A percentile compares a stretch with the other conserved stretches of the same genome.
Evolutionary conservation across 1,284 basidiomycete species (phyloP).

Genomic region (Melampsora americana): DNA sequence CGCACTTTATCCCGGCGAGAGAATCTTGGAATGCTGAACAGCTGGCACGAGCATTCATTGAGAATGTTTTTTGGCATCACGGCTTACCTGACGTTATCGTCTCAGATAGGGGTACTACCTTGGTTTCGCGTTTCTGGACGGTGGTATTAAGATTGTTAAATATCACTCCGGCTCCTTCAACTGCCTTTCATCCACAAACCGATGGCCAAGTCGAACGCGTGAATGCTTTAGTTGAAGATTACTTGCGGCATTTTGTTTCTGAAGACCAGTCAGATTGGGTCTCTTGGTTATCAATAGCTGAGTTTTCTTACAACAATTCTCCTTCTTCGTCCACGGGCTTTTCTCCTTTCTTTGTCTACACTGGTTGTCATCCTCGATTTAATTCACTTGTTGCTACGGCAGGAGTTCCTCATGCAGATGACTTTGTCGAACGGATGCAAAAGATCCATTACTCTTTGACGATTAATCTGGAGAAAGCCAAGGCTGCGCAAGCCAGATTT

Average conservation of each 20-base stretch:
- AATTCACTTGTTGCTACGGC: conserved; percentile 4
- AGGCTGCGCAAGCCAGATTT: neutral
- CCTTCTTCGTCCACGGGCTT: too few species aligned
- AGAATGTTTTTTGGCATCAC: neutral
- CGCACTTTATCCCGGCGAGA: too few species aligned
- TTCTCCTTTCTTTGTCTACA: too few species aligned
- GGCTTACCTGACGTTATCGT: conserved; percentile 10
- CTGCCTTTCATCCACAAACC: too few species aligned
- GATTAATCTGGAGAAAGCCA: neutral
- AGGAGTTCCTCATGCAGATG: conserved; percentile 18
- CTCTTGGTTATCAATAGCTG: too few species aligned
- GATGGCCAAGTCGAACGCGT: too few species aligned
- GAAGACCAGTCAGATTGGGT: conserved; percentile 49
- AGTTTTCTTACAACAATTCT: too few species aligned
- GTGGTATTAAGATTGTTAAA: neutral
- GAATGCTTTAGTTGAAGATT: conserved; percentile 33
- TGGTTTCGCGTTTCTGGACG: conserved; percentile 16
- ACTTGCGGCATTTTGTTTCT: conserved; percentile 45
- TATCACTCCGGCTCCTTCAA: conserved; percentile 21
- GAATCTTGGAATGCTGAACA: neutral
- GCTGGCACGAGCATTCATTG: neutral
- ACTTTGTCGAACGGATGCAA: neutral
- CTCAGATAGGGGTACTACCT: too few species aligned
- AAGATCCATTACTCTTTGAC: neutral
- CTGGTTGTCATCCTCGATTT: conserved; percentile 53